phyloP scores from a whole-genome alignment of 305 asterid species.

The Plantago coronopus region DNA sequence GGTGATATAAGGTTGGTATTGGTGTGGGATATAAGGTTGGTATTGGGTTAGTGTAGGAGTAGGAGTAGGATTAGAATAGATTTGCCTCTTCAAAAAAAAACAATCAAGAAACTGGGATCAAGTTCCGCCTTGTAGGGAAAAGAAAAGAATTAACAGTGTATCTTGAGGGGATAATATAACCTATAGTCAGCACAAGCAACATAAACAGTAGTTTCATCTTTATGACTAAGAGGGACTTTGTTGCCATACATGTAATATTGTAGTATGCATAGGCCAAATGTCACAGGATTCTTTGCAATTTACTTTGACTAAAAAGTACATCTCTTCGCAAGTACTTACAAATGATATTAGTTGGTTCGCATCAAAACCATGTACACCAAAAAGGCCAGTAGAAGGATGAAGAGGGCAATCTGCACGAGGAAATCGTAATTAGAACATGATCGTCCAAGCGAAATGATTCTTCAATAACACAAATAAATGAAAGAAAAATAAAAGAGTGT shows the following conservation, averaged over 20 bases:
- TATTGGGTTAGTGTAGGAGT: too few relatives aligned
- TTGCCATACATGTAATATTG: not conserved
- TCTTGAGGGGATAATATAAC: too few relatives aligned
- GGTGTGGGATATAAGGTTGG: too few relatives aligned
- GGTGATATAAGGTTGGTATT: too few relatives aligned
- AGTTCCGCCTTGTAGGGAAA: not conserved
- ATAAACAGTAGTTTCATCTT: too few relatives aligned
- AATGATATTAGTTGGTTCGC: constrained; percentile 26
- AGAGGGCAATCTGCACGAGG: constrained; percentile 53
- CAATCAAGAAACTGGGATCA: too few relatives aligned
- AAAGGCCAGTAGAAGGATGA: constrained; percentile 60
- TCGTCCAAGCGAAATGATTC: not conserved
- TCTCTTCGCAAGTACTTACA: constrained; percentile 36
- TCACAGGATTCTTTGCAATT: not conserved
- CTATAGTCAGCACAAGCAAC: too few relatives aligned
- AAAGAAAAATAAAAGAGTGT: not conserved
- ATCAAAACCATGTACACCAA: constrained; percentile 48
- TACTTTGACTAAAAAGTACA: not conserved
- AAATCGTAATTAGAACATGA: constrained; percentile 23
- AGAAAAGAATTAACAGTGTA: too few relatives aligned
- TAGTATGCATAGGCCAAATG: not conserved
- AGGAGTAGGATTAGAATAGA: too few relatives aligned
- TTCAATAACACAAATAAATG: not conserved
- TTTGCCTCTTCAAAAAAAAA: too few relatives aligned
- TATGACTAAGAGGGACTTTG: not conserved